Percentiles rank a stretch among this genome's conserved stretches.
These are phyloP conservation scores for Bipolaris victoriae DNA, from an alignment of 2,329 filamentous ascomycete species.

Conservation along the genomic window DNA sequence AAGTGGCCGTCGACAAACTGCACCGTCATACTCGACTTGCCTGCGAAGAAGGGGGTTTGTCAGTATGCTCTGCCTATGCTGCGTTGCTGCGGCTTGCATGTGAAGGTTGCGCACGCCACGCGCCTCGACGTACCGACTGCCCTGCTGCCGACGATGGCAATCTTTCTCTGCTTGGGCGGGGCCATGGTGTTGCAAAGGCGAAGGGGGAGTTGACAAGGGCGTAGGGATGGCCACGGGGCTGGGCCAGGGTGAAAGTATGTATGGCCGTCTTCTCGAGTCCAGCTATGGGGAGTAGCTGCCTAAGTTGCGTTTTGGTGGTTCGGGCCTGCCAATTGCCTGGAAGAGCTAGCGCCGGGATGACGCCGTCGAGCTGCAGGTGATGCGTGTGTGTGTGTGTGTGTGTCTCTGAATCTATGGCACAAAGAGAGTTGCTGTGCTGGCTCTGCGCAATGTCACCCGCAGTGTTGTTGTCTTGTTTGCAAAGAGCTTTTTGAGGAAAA, in stretches of 20 bases:
- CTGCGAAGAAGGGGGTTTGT: slow-evolving; percentile 55
- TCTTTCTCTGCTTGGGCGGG: slow-evolving; percentile 85
- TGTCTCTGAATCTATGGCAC: too few species aligned
- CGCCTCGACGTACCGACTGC: slow-evolving; percentile 72
- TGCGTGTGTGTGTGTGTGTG: slow-evolving; percentile 5
- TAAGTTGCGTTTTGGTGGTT: slow-evolving; percentile 26
- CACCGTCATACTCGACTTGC: slow-evolving; percentile 96
- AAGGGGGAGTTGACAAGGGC: slow-evolving; percentile 19
- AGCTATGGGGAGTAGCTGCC: slow-evolving; percentile 31
- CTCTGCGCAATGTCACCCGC: too few species aligned
- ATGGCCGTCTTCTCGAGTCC: slow-evolving; percentile 22
- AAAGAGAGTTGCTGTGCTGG: too few species aligned
- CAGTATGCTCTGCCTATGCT: slow-evolving; percentile 16
- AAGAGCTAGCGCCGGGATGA: slow-evolving; percentile 32
- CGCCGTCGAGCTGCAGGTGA: slow-evolving; percentile 31
- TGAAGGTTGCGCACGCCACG: slow-evolving; percentile 22
- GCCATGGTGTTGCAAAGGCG: slow-evolving; percentile 59
- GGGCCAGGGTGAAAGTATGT: slow-evolving; percentile 28
- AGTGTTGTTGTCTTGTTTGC: too few species aligned
- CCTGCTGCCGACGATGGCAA: slow-evolving; percentile 93
- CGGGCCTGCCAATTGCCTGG: slow-evolving; percentile 30
- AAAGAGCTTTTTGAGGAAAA: background rate
- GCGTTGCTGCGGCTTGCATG: slow-evolving; percentile 12
- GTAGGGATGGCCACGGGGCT: slow-evolving; percentile 27
- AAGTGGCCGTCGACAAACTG: slow-evolving; percentile 98